These are phyloP conservation scores for Naganishia sp. DNA, from an alignment of 1,284 basidiomycete species.

Conservation along the genomic window DNA sequence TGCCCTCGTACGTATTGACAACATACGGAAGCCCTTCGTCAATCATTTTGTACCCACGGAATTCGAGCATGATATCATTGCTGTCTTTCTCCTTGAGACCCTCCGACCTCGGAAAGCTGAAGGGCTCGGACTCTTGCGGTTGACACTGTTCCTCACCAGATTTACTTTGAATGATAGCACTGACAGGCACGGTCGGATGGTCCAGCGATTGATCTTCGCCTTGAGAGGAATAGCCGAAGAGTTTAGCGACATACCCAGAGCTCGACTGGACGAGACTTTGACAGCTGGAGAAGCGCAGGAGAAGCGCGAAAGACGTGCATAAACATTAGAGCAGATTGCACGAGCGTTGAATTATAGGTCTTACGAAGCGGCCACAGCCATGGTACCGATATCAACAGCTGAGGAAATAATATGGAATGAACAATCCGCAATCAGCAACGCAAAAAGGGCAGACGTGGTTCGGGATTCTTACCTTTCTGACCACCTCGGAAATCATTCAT, in stretches of 20 bases:
- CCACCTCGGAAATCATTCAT: not conserved
- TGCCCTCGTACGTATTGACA: not conserved
- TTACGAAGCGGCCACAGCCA: conserved; percentile 15
- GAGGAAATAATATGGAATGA: too few relatives aligned
- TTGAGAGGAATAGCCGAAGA: not conserved
- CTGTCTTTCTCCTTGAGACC: not conserved
- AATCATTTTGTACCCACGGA: not conserved
- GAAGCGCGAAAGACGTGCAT: not conserved
- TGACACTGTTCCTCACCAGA: not conserved
- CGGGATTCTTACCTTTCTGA: not conserved
- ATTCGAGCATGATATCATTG: not conserved
- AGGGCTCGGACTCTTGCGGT: not conserved
- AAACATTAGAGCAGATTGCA: not conserved
- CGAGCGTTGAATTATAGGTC: not conserved
- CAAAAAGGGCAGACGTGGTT: not conserved
- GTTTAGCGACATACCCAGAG: not conserved
- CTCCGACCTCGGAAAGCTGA: not conserved
- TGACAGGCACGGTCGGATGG: not conserved
- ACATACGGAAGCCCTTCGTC: not conserved
- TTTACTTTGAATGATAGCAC: not conserved
- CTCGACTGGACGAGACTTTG: not conserved
- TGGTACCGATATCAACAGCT: conserved; percentile 6
- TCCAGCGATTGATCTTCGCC: too few relatives aligned
- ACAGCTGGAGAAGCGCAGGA: not conserved
- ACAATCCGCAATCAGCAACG: not conserved